Base-by-base conservation (phyloP, 108 stramenopile species). In the Discostella pseudostelligera region DNA sequence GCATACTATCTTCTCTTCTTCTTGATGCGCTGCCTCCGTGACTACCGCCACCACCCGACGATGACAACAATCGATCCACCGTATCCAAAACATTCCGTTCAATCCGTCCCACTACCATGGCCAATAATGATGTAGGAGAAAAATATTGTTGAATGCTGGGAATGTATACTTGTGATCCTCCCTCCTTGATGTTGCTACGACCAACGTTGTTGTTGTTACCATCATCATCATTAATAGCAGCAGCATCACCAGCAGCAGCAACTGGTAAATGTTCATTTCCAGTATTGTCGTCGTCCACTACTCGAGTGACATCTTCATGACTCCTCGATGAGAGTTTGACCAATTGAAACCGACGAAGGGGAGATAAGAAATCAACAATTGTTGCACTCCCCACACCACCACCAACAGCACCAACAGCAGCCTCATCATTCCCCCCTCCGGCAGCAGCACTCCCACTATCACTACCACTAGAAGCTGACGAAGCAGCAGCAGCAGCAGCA, bases 41-140 rank as follows among this genome's bases (percentile, higher is more conserved):
- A 32, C 32, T 5, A 32, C 32, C 32, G 4, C 32, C 32, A 5
- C 32, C 32, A 32, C 32, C 32, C 32, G 32, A 32, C 51, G 2
- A 11, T 5, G 32, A 32, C 51, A 13, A 11, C 51, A 28, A 28
- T 13, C 51, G 51, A 53, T 13, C 24, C 25, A 54, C 1, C 10
- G 74, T 76, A 9, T 50, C 59, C 1, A 48, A 8, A 14, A 70
- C 76, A 59, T 59, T 59, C 0, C 22, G 3, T 35, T 53, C 55
- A 50, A 76, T 40, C 16, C 64, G 69, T 22, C 76, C 63, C 56
- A 76, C 43, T 19, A 76, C 46, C 76, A 76, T 76, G 28, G 61
- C 68, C 61, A 76, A 24, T 8, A 76, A 19, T 12, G 76, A 60
- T 8, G 76, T 37, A 6, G 62, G 25, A 3, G 56, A 54, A 58